Conservation (phyloP, 176 grass and related monocot genomes). For the Cymbopogon citratus region DNA sequence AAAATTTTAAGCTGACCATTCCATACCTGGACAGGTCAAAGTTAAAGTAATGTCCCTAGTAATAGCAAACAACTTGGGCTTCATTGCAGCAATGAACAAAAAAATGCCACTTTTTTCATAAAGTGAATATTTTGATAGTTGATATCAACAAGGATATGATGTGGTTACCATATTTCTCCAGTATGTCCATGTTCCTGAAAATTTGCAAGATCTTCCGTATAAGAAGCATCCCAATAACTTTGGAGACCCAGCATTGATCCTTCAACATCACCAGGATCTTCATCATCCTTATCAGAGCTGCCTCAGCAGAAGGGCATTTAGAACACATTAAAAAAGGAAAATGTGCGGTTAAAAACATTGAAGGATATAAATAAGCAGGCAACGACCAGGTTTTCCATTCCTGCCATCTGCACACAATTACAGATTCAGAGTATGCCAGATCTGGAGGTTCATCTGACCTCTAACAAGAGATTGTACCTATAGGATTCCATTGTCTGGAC, state of each 20-base stretch:
- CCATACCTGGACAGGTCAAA: background rate
- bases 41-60: no score
- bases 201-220: slow-evolving; percentile 88
- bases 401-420: background rate
- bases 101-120: background rate
- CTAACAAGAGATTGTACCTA: background rate
- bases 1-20: background rate
- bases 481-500: no score
- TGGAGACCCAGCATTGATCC: slow-evolving; percentile 78
- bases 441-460: background rate
- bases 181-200: slow-evolving; percentile 73
- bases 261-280: slow-evolving; percentile 62
- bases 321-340: background rate
- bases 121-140: background rate
- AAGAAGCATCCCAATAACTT: slow-evolving; percentile 90
- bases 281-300: slow-evolving; percentile 86
- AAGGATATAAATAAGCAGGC: slow-evolving; percentile 1
- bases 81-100: background rate
- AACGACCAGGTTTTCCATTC: background rate
- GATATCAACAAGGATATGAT: background rate
- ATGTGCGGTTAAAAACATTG: background rate
- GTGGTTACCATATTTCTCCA: background rate
- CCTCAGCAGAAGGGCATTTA: slow-evolving; percentile 21
- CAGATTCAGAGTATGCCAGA: background rate
- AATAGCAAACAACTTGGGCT: background rate